These are phyloP conservation scores for Hordeum marinum DNA, from an alignment of 176 grass and related monocot genomes.

Conservation along the genomic window DNA sequence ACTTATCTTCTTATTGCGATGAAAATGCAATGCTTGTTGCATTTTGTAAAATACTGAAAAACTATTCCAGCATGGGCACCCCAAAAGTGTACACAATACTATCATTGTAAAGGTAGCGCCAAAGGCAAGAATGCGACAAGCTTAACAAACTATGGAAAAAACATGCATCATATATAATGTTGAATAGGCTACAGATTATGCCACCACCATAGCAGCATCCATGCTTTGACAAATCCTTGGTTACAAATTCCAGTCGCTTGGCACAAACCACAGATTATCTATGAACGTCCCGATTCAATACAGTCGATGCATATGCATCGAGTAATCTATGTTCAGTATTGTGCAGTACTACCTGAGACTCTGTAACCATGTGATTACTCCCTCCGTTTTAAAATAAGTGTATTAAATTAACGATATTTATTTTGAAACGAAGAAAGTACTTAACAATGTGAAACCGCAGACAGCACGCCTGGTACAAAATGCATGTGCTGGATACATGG, in stretches of 20 bases:
- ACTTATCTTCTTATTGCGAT: neutral
- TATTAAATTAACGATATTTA: too few species aligned
- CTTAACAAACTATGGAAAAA: neutral
- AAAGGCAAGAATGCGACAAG: neutral
- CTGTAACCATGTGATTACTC: neutral
- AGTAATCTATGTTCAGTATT: neutral
- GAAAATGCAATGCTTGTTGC: neutral
- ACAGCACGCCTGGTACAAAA: neutral
- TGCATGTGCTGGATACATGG: neutral
- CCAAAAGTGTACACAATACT: neutral
- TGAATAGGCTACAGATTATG: neutral
- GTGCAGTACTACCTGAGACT: neutral
- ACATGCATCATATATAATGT: too few species aligned
- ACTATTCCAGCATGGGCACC: neutral
- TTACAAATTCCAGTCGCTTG: neutral
- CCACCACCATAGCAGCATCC: neutral
- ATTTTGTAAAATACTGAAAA: neutral
- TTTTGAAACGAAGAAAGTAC: too few species aligned
- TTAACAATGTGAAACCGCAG: neutral
- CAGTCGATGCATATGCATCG: neutral
- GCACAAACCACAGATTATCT: neutral
- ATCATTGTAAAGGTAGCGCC: neutral
- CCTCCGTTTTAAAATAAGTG: too few species aligned
- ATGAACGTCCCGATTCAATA: neutral
- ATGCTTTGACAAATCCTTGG: neutral